phyloP scores from a whole-genome alignment of 1,139 yeast species.

The Pichia sp. region DNA sequence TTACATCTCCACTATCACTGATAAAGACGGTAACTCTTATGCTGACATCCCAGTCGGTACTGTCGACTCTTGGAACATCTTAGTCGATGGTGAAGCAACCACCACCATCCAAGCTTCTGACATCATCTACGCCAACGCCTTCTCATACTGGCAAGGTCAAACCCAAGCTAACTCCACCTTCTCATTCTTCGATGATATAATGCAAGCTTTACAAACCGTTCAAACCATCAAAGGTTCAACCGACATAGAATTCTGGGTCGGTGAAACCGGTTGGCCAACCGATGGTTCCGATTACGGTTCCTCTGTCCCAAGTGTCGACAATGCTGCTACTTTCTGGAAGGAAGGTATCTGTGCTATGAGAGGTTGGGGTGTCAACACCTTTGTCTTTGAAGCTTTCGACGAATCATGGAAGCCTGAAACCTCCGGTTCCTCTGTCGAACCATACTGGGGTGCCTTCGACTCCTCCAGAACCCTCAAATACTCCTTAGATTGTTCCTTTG shows the following conservation, averaged over 20 bases:
- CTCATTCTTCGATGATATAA: constrained; percentile 92
- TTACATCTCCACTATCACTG: constrained; percentile 58
- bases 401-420: constrained; percentile 95
- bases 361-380: constrained; percentile 93
- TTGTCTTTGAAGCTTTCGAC: constrained; percentile 92
- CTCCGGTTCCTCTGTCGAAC: constrained; percentile 83
- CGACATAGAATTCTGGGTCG: constrained; percentile 88
- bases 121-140: constrained; percentile 87
- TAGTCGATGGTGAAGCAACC: constrained; percentile 72
- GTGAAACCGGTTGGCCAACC: constrained; percentile 99
- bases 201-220: constrained; percentile 90
- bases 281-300: constrained; percentile 71
- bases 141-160: constrained; percentile 99
- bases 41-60: constrained; percentile 76
- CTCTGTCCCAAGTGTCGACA: constrained; percentile 64
- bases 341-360: constrained; percentile 89
- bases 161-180: constrained; percentile 74
- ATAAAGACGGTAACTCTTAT: constrained; percentile 79
- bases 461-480: constrained; percentile 55
- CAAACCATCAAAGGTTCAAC: constrained; percentile 84
- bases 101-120: constrained; percentile 80
- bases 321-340: constrained; percentile 82
- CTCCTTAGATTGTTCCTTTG: constrained; percentile 44
- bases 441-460: constrained; percentile 91
- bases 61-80: constrained; percentile 93